phyloP scores from a whole-genome alignment of 192 early-diverging fungal species.

The Backusella psychrophila region DNA sequence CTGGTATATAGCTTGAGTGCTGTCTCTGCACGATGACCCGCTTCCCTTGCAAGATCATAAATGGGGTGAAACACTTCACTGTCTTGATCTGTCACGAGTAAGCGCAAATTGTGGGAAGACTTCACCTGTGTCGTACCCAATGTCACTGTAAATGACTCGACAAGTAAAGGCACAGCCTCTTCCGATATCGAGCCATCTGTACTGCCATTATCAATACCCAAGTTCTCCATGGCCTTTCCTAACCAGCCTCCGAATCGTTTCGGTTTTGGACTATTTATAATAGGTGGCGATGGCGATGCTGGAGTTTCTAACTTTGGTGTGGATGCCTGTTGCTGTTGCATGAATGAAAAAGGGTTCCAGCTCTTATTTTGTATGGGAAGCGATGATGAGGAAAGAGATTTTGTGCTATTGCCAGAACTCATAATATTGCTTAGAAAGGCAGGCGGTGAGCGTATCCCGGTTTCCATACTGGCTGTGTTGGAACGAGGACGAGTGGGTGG shows the following conservation, averaged over 20 bases:
- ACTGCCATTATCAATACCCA: constrained; percentile 53
- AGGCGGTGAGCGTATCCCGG: background rate
- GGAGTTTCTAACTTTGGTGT: constrained; percentile 23
- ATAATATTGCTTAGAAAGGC: background rate
- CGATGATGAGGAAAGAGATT: background rate
- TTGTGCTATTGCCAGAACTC: background rate
- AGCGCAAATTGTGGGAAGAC: constrained; percentile 66
- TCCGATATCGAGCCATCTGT: constrained; percentile 22
- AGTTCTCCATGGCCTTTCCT: constrained; percentile 65
- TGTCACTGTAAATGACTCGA: constrained; percentile 71
- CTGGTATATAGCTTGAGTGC: constrained; percentile 65
- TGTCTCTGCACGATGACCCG: constrained; percentile 65
- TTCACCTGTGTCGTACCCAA: constrained; percentile 69
- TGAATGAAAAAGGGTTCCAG: constrained; percentile 53
- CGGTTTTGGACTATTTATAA: constrained; percentile 37
- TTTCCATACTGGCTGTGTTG: background rate
- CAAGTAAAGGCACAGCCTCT: constrained; percentile 42
- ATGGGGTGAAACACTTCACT: constrained; percentile 44
- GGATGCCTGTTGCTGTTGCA: constrained; percentile 39
- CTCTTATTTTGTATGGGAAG: background rate
- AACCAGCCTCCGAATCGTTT: constrained; percentile 53
- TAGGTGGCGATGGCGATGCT: background rate
- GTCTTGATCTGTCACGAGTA: constrained; percentile 49
- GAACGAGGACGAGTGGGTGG: background rate
- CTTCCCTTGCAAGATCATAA: constrained; percentile 43